phyloP scores from a whole-genome alignment of 306 rosid genomes.

The Hippophae gyantsensis region DNA sequence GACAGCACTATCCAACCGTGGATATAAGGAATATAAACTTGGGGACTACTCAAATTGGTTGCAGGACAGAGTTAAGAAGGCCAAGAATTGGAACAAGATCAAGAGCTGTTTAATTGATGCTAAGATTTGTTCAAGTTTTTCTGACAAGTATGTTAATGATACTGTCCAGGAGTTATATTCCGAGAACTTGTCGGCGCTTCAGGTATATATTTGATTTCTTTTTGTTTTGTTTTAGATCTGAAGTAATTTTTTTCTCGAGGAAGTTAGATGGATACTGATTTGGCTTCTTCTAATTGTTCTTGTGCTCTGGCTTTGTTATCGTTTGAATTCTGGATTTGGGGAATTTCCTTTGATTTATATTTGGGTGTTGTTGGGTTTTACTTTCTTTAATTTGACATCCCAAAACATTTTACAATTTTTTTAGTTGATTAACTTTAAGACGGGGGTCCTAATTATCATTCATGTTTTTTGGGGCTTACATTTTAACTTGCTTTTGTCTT shows the following conservation, averaged over 20 bases:
- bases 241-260: too few species aligned
- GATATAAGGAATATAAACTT: slow-evolving; percentile 38
- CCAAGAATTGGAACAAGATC: slow-evolving; percentile 50
- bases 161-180: slow-evolving; percentile 28
- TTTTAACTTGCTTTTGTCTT: too few species aligned
- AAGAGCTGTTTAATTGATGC: slow-evolving; percentile 59
- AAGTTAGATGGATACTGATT: not conserved
- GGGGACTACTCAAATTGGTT: slow-evolving; percentile 64
- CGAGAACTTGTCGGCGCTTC: slow-evolving; percentile 43
- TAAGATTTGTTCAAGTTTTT: slow-evolving; percentile 34
- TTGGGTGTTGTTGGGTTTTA: not conserved
- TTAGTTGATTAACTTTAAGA: not conserved
- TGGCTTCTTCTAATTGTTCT: not conserved
- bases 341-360: not conserved
- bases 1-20: slow-evolving; percentile 37
- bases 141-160: slow-evolving; percentile 26
- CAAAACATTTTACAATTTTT: not conserved
- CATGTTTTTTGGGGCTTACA: too few species aligned
- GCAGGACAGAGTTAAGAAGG: slow-evolving; percentile 52
- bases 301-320: not conserved
- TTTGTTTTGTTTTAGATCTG: not conserved
- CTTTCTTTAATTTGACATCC: not conserved
- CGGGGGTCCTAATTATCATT: too few species aligned
- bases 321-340: not conserved
- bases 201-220: slow-evolving; percentile 32